Base-by-base conservation (phyloP, 768 basidiomycete genomes). In the Tremella yokohamensis region DNA sequence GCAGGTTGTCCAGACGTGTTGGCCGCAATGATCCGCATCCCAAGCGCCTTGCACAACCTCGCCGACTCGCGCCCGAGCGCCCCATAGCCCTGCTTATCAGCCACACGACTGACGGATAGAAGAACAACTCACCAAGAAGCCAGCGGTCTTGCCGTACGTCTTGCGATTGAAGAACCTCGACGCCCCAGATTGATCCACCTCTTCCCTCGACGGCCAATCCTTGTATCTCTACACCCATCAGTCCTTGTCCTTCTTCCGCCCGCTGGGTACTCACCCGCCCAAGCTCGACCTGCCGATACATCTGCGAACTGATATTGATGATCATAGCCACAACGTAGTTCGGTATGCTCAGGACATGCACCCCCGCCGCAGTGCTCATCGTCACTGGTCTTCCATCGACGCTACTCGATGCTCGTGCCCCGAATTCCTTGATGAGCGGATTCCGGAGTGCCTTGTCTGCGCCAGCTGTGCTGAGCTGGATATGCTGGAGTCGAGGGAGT, bases 11-110 rank as follows among this genome's bases (percentile, higher is more conserved):
- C 75, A 12, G 61, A 61, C 19, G 75, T 72, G 48, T 75, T 76
- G 15, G 73, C 74, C 25, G 72, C 75, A 50, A 76, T 70, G 44
- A 76, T 65, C 25, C 58, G 40, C 55, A 70, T 65, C 8, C 73
- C 73, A 40, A 69, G 70, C 1, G 68, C 62, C 58, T 72, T 62
- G 16, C 75, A 58, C 42, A 76, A 48, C 25, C 75, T 52, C 6
- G 75, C 75, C 11, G 70, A 69, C 56, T 76, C 75, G 18, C 75
- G 29, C 18, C 69, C 75, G 0, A 76, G 48, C n/a, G 70, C 64
- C 2, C 73, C 75, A 56, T 75, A 75, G 13, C 75, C 73, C 72
- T 72, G 45, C 9, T 18, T 11, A 34, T 34, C 29, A 34, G 29
- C 29, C 11, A 34, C 4, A 11, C 4, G 40, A 6, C 6, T 22